Evolutionary conservation across 208 protist species (phyloP).

Genomic region (Crithidia fasciculata): DNA sequence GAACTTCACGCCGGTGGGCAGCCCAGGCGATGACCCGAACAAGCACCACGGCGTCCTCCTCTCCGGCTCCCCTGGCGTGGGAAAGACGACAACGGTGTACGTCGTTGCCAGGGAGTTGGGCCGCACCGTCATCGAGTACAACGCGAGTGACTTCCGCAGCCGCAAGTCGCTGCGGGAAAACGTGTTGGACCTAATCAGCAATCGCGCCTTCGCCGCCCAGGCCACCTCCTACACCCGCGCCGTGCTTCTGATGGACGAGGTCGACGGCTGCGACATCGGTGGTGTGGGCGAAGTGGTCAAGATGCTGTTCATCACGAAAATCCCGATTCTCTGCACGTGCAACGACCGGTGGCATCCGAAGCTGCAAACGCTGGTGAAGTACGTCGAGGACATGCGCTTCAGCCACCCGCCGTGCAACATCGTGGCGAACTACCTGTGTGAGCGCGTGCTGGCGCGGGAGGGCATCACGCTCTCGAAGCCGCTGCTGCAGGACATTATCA

Average conservation of each 20-base stretch:
- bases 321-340: conserved; percentile 99
- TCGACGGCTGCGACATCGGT: conserved; percentile 99
- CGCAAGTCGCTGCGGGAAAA: conserved; percentile 91
- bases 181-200: conserved; percentile 76
- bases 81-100: conserved; percentile 98
- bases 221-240: conserved; percentile 75
- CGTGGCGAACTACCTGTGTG: conserved; percentile 88
- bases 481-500: conserved; percentile 90
- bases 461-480: conserved; percentile 83
- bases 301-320: conserved; percentile 93
- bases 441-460: conserved; percentile 91
- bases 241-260: conserved; percentile 99
- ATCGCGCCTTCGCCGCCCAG: conserved; percentile 72
- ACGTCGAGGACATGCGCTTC: conserved; percentile 97
- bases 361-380: conserved; percentile 93
- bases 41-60: conserved; percentile 86
- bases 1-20: conserved; percentile 78
- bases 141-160: conserved; percentile 98
- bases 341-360: conserved; percentile 97
- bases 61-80: conserved; percentile 98
- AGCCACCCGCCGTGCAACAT: conserved; percentile 84
- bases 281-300: conserved; percentile 96
- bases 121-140: conserved; percentile 97
- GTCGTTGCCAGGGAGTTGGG: conserved; percentile 90
- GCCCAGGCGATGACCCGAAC: conserved; percentile 42